Percentiles rank a stretch among this genome's conserved stretches.
These are phyloP conservation scores for Penicillium griseofulvum DNA, from an alignment of 2,329 filamentous ascomycete genomes.

Conservation along the genomic window DNA sequence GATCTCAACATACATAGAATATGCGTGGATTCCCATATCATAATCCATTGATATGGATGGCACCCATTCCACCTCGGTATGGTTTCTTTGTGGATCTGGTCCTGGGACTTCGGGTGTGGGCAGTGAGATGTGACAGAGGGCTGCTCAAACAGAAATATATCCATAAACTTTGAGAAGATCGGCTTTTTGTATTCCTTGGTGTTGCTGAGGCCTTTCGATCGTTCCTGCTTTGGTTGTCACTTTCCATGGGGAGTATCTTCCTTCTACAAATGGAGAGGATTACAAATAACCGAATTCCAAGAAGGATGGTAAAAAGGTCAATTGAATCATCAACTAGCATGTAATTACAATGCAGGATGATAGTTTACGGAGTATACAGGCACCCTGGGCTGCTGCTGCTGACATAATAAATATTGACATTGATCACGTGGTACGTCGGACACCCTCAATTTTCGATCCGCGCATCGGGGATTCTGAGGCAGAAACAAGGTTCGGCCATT, in stretches of 20 bases:
- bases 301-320: too few species aligned
- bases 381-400: not conserved
- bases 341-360: not conserved
- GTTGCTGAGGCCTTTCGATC: not conserved
- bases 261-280: not conserved
- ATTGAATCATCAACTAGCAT: not conserved
- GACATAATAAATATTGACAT: not conserved
- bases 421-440: slow-evolving; percentile 19
- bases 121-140: too few species aligned
- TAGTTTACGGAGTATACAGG: too few species aligned
- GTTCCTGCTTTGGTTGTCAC: not conserved
- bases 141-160: not conserved
- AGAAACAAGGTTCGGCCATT: slow-evolving; percentile 30
- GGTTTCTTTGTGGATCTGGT: not conserved
- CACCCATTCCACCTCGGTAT: not conserved
- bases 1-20: not conserved
- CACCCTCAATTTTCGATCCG: slow-evolving; percentile 29
- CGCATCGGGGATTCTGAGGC: slow-evolving; percentile 12
- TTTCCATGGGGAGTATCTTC: not conserved
- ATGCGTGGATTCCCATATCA: not conserved
- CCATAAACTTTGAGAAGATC: not conserved
- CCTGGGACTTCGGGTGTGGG: not conserved
- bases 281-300: not conserved
- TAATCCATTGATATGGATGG: not conserved
- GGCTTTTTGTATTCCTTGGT: not conserved